Evolutionary conservation across 805 yeast genomes (phyloP).

Genomic region (Saturnispora sanitii): DNA sequence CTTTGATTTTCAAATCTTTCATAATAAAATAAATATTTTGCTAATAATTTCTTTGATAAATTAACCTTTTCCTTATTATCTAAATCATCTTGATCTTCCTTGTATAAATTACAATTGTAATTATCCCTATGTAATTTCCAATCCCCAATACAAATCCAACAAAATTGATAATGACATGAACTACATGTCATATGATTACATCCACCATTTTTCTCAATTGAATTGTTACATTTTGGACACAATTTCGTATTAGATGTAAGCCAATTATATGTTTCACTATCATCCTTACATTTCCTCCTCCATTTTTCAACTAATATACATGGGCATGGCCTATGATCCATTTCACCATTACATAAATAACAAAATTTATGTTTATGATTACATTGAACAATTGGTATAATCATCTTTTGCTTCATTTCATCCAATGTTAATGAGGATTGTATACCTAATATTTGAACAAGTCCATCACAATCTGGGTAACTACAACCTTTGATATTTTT

Average conservation of each 20-base stretch:
- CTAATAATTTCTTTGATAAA: constrained; percentile 37
- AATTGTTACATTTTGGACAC: constrained; percentile 73
- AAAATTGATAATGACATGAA: constrained; percentile 69
- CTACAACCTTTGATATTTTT: constrained; percentile 68
- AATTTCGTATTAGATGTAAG: constrained; percentile 71
- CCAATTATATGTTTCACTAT: constrained; percentile 85
- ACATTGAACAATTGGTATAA: constrained; percentile 66
- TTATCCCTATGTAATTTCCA: constrained; percentile 65
- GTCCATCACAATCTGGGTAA: constrained; percentile 61
- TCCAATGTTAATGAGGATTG: constrained; percentile 23
- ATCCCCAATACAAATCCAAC: constrained; percentile 82
- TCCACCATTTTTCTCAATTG: constrained; percentile 91
- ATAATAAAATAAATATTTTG: constrained; percentile 66
- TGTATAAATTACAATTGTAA: constrained; percentile 48
- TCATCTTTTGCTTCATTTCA: constrained; percentile 18
- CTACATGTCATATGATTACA: constrained; percentile 93
- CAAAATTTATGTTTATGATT: constrained; percentile 63
- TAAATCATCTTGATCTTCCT: constrained; percentile 37
- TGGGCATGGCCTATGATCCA: constrained; percentile 74
- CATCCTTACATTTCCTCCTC: constrained; percentile 74
- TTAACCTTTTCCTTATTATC: constrained; percentile 23
- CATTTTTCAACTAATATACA: constrained; percentile 61
- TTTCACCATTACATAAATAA: constrained; percentile 57
- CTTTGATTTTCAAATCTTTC: constrained; percentile 69
- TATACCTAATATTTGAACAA: constrained; percentile 34